Conservation (phyloP, 768 basidiomycete species). For the Termitomyces sp. region DNA sequence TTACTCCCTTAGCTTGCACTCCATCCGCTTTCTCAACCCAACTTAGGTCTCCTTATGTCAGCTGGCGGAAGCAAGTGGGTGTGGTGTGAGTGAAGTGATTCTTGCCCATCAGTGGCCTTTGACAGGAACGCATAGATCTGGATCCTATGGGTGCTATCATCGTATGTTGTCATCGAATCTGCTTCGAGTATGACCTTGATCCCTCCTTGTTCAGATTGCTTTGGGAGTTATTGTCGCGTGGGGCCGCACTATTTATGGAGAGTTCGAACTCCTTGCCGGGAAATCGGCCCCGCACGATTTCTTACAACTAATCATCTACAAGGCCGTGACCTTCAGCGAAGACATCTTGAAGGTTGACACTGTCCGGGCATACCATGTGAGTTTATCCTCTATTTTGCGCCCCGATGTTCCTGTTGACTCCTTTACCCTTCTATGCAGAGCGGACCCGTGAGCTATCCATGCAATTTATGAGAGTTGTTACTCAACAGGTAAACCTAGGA, state of each 20-base stretch:
- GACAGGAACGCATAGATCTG: conserved; percentile 40
- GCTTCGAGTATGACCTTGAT: conserved; percentile 5
- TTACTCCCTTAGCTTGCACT: conserved; percentile 10
- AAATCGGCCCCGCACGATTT: conserved; percentile 91
- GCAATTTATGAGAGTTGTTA: background rate
- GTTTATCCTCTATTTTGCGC: conserved; percentile 20
- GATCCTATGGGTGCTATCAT: conserved; percentile 78
- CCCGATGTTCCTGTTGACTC: conserved; percentile 6
- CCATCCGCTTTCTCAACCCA: conserved; percentile 5
- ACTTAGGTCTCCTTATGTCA: conserved; percentile 74
- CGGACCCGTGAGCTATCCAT: conserved; percentile 51
- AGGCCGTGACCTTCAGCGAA: conserved; percentile 82
- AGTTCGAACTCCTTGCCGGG: conserved; percentile 87
- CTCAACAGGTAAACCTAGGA: conserved; percentile 36
- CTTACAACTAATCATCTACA: conserved; percentile 88
- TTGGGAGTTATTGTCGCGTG: conserved; percentile 76
- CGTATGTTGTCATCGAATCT: conserved; percentile 35
- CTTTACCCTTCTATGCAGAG: conserved; percentile 37
- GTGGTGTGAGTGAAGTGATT: conserved; percentile 61
- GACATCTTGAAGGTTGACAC: conserved; percentile 88
- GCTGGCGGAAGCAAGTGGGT: conserved; percentile 71
- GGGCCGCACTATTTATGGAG: conserved; percentile 67
- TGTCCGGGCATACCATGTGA: conserved; percentile 86
- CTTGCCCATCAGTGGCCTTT: background rate
- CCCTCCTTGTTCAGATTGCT: conserved; percentile 44